A percentile compares a stretch with the other conserved stretches of the same genome.
These are phyloP conservation scores for Fusarium paranaense DNA, from an alignment of 2,329 filamentous ascomycete genomes.

Conservation along the genomic window DNA sequence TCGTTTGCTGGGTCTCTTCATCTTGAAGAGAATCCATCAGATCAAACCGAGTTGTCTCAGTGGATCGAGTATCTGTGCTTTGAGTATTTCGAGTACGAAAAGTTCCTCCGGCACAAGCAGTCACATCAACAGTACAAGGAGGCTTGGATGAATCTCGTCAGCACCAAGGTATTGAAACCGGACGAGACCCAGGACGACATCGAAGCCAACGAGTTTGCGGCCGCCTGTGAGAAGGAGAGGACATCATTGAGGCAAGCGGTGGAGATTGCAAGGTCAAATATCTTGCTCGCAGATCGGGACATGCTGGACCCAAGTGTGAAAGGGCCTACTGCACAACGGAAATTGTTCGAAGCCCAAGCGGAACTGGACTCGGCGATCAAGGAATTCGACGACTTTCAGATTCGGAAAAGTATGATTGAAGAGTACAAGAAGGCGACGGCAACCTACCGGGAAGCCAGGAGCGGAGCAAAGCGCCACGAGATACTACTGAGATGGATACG, in stretches of 20 bases:
- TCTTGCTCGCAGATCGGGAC: constrained; percentile 36
- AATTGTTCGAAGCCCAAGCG: constrained; percentile 22
- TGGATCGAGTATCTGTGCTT: constrained; percentile 55
- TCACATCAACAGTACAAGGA: constrained; percentile 23
- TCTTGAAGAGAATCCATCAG: constrained; percentile 39
- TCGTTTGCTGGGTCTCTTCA: constrained; percentile 10
- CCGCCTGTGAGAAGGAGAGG: not conserved
- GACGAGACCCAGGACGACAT: constrained; percentile 16
- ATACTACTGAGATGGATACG: constrained; percentile 35
- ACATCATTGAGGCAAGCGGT: constrained; percentile 16
- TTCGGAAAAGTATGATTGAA: constrained; percentile 17
- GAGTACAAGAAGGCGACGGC: constrained; percentile 14
- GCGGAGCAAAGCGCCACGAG: constrained; percentile 26
- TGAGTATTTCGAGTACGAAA: constrained; percentile 32
- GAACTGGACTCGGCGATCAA: constrained; percentile 29
- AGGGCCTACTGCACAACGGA: constrained; percentile 12
- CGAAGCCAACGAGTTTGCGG: constrained; percentile 6
- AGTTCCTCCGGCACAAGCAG: constrained; percentile 28
- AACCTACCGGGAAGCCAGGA: constrained; percentile 23
- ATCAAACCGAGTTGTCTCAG: constrained; percentile 50
- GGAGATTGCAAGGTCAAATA: constrained; percentile 25
- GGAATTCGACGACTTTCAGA: constrained; percentile 24
- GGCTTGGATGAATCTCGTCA: constrained; percentile 28
- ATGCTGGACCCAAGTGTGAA: constrained; percentile 25
- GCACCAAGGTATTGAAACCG: constrained; percentile 11